A percentile compares a stretch with the other conserved stretches of the same genome.
These are phyloP conservation scores for Fraxinus pennsylvanica DNA, from an alignment of 257 asterid genomes.

Conservation along the genomic window DNA sequence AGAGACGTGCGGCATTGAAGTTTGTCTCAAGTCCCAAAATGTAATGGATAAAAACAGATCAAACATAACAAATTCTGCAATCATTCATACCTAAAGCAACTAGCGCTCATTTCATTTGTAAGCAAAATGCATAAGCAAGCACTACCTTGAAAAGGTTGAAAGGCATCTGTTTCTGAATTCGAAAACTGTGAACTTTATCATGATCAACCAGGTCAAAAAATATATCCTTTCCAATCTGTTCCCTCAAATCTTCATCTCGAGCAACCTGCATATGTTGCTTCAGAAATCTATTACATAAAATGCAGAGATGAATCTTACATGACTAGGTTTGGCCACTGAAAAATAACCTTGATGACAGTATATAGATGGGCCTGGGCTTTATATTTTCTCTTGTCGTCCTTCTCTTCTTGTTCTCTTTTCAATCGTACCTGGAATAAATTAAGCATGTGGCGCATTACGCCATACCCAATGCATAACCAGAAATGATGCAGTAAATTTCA, in stretches of 20 bases:
- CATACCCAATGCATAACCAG: background rate
- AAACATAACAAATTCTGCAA: background rate
- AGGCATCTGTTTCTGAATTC: conserved; percentile 85
- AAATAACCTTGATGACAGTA: conserved; percentile 83
- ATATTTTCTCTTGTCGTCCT: conserved; percentile 91
- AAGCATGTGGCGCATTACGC: conserved; percentile 4
- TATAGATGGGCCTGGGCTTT: conserved; percentile 95
- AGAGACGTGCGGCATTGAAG: background rate
- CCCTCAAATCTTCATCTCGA: conserved; percentile 87
- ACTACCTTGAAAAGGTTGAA: conserved; percentile 88
- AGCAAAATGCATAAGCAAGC: conserved; percentile 17
- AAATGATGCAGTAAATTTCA: background rate
- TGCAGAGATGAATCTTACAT: conserved; percentile 13
- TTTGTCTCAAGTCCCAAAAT: background rate
- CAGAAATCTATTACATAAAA: conserved; percentile 23
- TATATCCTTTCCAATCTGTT: conserved; percentile 90
- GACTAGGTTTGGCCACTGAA: conserved; percentile 8
- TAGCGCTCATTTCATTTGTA: conserved; percentile 13
- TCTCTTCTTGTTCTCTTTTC: conserved; percentile 97
- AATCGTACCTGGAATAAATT: conserved; percentile 68
- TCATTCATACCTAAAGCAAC: background rate
- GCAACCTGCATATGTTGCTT: conserved; percentile 70
- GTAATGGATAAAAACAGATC: background rate
- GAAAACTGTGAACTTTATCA: conserved; percentile 89
- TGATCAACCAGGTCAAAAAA: conserved; percentile 96